phyloP scores from a whole-genome alignment of 2,329 filamentous ascomycete genomes.

The Amylocarpus encephaloides region DNA sequence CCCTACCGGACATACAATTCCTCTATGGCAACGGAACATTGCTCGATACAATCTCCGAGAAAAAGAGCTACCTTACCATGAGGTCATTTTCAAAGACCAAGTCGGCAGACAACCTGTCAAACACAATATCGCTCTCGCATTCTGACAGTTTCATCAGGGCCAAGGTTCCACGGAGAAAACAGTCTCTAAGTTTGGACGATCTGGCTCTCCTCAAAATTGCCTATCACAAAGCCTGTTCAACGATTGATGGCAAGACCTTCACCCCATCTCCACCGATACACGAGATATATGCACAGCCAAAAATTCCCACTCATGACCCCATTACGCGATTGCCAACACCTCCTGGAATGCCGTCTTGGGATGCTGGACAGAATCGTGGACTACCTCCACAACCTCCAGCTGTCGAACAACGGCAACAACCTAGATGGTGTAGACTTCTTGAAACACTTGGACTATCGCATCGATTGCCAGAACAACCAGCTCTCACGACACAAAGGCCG shows the following conservation, averaged over 20 bases:
- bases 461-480: neutral
- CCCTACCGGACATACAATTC: constrained; percentile 25
- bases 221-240: constrained; percentile 27
- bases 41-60: constrained; percentile 37
- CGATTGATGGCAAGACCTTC: constrained; percentile 18
- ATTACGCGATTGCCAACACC: constrained; percentile 27
- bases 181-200: constrained; percentile 34
- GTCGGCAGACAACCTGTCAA: constrained; percentile 24
- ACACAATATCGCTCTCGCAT: constrained; percentile 18
- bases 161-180: constrained; percentile 28
- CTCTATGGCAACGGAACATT: constrained; percentile 37
- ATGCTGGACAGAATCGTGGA: constrained; percentile 21
- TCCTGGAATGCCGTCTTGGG: constrained; percentile 32
- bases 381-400: constrained; percentile 4
- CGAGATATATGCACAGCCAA: constrained; percentile 30
- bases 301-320: constrained; percentile 25
- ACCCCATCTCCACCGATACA: constrained; percentile 15
- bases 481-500: neutral
- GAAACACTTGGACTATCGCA: constrained; percentile 20
- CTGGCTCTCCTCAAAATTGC: constrained; percentile 27
- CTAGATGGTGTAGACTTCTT: constrained; percentile 14
- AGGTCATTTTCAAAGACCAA: constrained; percentile 23
- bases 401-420: neutral
- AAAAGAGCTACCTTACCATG: constrained; percentile 34
- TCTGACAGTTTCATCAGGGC: constrained; percentile 25